Evolutionary conservation across 73 alveolate genomes (phyloP).

Genomic region (Paramecium bursaria): DNA sequence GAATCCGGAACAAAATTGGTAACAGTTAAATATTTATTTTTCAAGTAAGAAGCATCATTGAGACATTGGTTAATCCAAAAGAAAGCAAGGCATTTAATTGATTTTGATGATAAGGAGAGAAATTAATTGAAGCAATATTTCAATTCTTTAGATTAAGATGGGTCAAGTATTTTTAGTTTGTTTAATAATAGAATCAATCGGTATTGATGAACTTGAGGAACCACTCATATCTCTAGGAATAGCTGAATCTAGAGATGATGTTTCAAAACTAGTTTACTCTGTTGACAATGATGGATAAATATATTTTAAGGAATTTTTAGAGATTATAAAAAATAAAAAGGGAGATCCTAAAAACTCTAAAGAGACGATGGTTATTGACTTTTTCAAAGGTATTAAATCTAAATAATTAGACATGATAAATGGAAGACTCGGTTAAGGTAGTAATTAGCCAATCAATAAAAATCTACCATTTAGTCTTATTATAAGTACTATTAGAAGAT

Average conservation of each 20-base stretch:
- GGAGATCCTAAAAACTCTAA: slow-evolving; percentile 78
- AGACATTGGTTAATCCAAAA: slow-evolving; percentile 82
- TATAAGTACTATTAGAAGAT: slow-evolving; percentile 67
- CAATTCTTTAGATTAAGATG: slow-evolving; percentile 86
- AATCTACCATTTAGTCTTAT: slow-evolving; percentile 65
- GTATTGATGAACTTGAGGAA: slow-evolving; percentile 90
- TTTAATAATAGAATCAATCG: slow-evolving; percentile 77
- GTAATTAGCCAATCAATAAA: slow-evolving; percentile 64
- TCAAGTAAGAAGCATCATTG: slow-evolving; percentile 64
- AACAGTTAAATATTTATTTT: background rate
- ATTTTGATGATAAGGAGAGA: slow-evolving; percentile 87
- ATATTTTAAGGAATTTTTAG: slow-evolving; percentile 89
- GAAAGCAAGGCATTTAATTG: slow-evolving; percentile 82
- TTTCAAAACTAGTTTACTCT: slow-evolving; percentile 77
- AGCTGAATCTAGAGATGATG: slow-evolving; percentile 95
- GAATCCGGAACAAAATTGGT: slow-evolving; percentile 49
- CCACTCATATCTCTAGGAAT: slow-evolving; percentile 95
- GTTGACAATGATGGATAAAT: slow-evolving; percentile 93
- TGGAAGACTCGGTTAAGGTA: slow-evolving; percentile 68
- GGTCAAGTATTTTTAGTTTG: slow-evolving; percentile 64
- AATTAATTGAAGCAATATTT: slow-evolving; percentile 81
- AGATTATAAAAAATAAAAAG: slow-evolving; percentile 85
- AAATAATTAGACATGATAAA: slow-evolving; percentile 55
- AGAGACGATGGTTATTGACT: slow-evolving; percentile 78
- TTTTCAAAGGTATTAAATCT: slow-evolving; percentile 75